Conservation (phyloP, 768 basidiomycete genomes). For the Filobasidium floriforme region DNA sequence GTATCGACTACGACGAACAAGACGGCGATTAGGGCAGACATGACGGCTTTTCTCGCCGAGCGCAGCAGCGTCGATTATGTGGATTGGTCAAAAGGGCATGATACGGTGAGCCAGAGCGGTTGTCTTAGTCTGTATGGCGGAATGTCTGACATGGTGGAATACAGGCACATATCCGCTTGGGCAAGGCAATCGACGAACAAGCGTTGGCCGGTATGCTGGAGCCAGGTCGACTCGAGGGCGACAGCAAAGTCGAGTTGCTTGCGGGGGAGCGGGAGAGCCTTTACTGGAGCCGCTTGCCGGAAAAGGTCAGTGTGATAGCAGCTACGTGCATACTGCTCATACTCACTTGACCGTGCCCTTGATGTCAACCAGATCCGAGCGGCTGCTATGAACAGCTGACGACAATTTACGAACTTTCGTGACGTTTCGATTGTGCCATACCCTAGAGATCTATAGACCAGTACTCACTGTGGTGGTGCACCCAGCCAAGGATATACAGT, state of each 20-base stretch:
- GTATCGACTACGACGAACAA: not conserved
- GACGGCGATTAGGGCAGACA: constrained; percentile 3
- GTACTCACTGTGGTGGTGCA: too few relatives aligned
- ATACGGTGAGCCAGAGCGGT: not conserved
- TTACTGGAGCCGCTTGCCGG: constrained; percentile 2
- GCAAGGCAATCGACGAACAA: not conserved
- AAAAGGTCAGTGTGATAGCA: not conserved
- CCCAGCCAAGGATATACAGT: too few relatives aligned
- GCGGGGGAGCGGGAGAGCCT: constrained; percentile 1
- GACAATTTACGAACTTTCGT: not conserved
- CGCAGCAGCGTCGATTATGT: constrained; percentile 2
- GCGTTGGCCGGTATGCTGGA: not conserved
- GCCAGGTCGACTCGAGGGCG: not conserved
- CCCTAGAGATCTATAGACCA: too few relatives aligned
- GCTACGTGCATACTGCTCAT: not conserved
- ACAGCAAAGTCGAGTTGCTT: constrained; percentile 1
- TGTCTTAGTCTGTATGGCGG: not conserved
- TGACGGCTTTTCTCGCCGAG: not conserved
- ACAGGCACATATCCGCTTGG: constrained; percentile 3
- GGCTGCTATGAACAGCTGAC: not conserved
- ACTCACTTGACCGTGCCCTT: not conserved
- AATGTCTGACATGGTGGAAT: not conserved
- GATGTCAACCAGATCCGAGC: not conserved
- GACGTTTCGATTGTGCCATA: not conserved
- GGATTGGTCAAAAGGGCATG: constrained; percentile 2